phyloP scores from a whole-genome alignment of 1,284 basidiomycete species.

The Apiotrichum akiyoshidainum region DNA sequence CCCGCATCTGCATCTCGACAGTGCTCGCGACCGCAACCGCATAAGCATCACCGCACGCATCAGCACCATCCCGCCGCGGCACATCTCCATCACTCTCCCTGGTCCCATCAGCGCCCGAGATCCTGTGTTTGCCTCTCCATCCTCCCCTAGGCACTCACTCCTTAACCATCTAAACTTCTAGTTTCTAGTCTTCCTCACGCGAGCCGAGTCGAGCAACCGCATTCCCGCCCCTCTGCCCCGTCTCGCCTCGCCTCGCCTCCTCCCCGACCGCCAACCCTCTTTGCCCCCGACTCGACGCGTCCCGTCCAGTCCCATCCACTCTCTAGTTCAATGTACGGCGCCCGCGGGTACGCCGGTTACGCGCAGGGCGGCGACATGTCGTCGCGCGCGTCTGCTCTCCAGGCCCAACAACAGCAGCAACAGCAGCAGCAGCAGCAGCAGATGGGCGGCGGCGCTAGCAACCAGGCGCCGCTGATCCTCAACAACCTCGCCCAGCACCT shows the following conservation, averaged over 20 bases:
- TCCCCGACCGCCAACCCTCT: neutral
- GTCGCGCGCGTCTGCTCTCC: slow-evolving; percentile 15
- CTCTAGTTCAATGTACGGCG: slow-evolving; percentile 14
- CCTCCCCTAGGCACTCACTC: too few relatives aligned
- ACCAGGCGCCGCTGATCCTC: slow-evolving; percentile 39
- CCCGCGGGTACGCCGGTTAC: slow-evolving; percentile 18
- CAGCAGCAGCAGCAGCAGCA: slow-evolving; percentile 16
- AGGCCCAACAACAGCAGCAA: slow-evolving; percentile 12
- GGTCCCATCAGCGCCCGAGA: too few relatives aligned
- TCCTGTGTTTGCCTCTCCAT: too few relatives aligned
- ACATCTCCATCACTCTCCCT: too few relatives aligned
- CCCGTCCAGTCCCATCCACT: neutral
- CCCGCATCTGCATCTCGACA: too few relatives aligned
- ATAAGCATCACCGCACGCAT: too few relatives aligned
- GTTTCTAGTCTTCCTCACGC: too few relatives aligned
- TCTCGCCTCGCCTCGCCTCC: neutral
- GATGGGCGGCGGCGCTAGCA: slow-evolving; percentile 13
- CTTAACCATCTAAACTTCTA: too few relatives aligned
- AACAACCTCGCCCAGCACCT: slow-evolving; percentile 49
- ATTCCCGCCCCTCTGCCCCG: neutral
- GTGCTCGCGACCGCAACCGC: too few relatives aligned
- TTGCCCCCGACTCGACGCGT: neutral
- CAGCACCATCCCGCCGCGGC: too few relatives aligned
- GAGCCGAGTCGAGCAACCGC: neutral
- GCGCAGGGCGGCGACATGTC: slow-evolving; percentile 19